These are phyloP conservation scores for Coemansia sp. DNA, from an alignment of 192 early-diverging fungal species.

Conservation along the genomic window DNA sequence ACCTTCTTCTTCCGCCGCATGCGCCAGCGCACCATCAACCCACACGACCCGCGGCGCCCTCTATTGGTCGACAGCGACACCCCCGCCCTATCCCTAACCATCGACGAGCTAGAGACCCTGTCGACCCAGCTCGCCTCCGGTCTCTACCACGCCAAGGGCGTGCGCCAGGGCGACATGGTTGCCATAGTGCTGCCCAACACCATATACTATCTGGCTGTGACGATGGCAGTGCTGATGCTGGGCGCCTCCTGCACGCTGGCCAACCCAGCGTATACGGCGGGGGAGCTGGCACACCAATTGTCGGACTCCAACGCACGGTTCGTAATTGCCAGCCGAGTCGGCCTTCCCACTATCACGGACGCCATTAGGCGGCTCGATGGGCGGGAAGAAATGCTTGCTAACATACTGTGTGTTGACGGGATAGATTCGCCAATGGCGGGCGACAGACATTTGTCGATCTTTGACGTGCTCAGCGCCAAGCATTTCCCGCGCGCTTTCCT, in stretches of 20 bases:
- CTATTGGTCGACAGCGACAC: conserved; percentile 15
- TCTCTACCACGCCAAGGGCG: conserved; percentile 40
- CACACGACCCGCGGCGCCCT: background rate
- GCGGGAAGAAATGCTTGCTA: background rate
- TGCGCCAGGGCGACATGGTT: conserved; percentile 69
- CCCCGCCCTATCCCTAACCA: background rate
- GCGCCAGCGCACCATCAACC: background rate
- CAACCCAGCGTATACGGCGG: conserved; percentile 76
- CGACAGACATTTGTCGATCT: conserved; percentile 9
- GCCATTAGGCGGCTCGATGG: conserved; percentile 13
- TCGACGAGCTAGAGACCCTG: conserved; percentile 5
- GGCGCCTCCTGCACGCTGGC: conserved; percentile 64
- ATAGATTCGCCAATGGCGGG: background rate
- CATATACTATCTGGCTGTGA: conserved; percentile 61
- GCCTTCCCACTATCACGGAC: conserved; percentile 15
- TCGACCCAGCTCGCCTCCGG: conserved; percentile 11
- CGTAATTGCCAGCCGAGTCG: conserved; percentile 54
- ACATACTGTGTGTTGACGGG: conserved; percentile 1
- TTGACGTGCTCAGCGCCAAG: background rate
- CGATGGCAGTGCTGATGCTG: conserved; percentile 59
- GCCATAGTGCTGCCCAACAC: conserved; percentile 70
- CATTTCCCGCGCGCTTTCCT: background rate
- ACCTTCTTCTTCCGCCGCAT: conserved; percentile 16
- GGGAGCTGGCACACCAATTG: conserved; percentile 75
- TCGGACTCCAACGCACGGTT: conserved; percentile 63